Conservation (phyloP, 1,284 basidiomycete species). For the Pseudozyma flocculosa region DNA sequence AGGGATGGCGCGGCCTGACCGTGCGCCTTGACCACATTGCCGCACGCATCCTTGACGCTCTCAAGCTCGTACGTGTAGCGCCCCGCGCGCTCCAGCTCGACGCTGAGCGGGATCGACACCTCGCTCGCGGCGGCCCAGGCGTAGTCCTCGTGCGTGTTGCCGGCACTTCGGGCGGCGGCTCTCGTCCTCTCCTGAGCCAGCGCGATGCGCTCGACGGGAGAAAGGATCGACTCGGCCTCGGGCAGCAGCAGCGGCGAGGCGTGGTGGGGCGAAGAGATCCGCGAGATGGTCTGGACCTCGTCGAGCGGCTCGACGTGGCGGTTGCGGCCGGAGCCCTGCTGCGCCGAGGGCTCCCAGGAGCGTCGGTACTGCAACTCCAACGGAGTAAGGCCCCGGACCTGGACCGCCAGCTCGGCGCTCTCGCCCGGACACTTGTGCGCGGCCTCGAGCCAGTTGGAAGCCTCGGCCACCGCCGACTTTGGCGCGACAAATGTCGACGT, state of each 20-base stretch:
- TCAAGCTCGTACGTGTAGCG: slow-evolving; percentile 43
- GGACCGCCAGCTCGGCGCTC: slow-evolving; percentile 36
- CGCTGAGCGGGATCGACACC: slow-evolving; percentile 42
- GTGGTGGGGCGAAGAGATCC: slow-evolving; percentile 34
- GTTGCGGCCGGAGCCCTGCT: slow-evolving; percentile 3
- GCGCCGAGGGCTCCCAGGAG: slow-evolving; percentile 13
- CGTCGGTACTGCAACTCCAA: slow-evolving; percentile 46
- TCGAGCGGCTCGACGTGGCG: background rate
- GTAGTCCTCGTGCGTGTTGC: slow-evolving; percentile 19
- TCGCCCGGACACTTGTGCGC: slow-evolving; percentile 50
- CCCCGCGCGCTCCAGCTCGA: slow-evolving; percentile 41
- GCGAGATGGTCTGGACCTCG: slow-evolving; percentile 22
- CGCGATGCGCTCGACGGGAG: slow-evolving; percentile 19
- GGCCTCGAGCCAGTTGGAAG: slow-evolving; percentile 2
- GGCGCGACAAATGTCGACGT: slow-evolving; percentile 32
- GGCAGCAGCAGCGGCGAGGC: slow-evolving; percentile 32
- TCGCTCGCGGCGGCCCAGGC: slow-evolving; percentile 36
- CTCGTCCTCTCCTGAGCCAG: slow-evolving; percentile 24
- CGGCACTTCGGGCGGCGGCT: slow-evolving; percentile 18
- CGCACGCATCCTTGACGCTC: slow-evolving; percentile 51
- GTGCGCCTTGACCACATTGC: slow-evolving; percentile 28
- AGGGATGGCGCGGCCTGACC: background rate
- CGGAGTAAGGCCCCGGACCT: slow-evolving; percentile 47
- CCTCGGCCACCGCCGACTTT: slow-evolving; percentile 1
- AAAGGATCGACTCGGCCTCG: slow-evolving; percentile 24